These are phyloP conservation scores for Trichosanthes cucumerina DNA, from an alignment of 306 rosid species.

Conservation along the genomic window DNA sequence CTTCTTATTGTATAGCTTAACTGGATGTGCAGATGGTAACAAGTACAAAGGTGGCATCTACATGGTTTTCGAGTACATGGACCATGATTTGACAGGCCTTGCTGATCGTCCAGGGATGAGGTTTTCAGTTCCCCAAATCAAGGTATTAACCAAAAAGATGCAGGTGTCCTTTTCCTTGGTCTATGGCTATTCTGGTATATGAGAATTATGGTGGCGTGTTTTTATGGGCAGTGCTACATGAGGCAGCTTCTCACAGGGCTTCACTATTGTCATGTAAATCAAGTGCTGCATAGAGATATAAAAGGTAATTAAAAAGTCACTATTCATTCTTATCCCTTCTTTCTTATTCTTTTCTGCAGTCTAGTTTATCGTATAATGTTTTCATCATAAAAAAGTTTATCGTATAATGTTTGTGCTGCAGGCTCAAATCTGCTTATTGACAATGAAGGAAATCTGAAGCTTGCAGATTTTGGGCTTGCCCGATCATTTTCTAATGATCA, in stretches of 20 bases:
- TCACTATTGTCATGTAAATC: constrained; percentile 47
- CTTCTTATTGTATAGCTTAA: background rate
- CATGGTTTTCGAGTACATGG: constrained; percentile 52
- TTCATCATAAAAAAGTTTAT: too few species aligned
- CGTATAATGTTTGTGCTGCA: constrained; percentile 11
- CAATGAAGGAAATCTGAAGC: constrained; percentile 49
- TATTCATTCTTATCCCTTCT: background rate
- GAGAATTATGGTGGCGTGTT: background rate
- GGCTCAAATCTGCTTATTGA: constrained; percentile 48
- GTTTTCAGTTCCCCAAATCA: constrained; percentile 45
- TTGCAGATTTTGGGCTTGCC: constrained; percentile 52
- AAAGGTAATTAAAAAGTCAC: constrained; percentile 22
- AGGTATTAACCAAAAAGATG: constrained; percentile 19
- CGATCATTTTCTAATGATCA: constrained; percentile 46
- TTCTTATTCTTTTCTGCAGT: background rate
- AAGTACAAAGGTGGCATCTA: constrained; percentile 49
- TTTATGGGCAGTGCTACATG: constrained; percentile 34
- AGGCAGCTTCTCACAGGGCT: constrained; percentile 44
- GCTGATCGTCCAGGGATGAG: constrained; percentile 52
- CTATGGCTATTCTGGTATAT: background rate
- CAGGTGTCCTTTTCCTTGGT: background rate
- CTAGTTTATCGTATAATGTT: constrained; percentile 2
- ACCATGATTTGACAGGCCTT: constrained; percentile 49
- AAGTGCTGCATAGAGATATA: constrained; percentile 46
- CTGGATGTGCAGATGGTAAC: constrained; percentile 34